phyloP scores from a whole-genome alignment of 106 monocot species.

The Dendrobium catenatum region DNA sequence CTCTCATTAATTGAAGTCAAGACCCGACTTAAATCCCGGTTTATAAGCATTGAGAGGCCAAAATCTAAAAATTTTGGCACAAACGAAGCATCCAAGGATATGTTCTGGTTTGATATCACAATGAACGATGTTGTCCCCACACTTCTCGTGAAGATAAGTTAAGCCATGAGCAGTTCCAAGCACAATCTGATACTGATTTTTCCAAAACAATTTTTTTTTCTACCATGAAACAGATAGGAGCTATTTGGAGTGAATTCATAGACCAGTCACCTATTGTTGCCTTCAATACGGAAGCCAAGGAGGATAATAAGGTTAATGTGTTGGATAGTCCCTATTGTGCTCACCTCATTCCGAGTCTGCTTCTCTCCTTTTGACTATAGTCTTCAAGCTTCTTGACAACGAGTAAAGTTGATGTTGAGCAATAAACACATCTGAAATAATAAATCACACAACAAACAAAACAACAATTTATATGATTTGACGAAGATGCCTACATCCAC shows the following conservation, averaged over 20 bases:
- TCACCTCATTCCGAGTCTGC: slow-evolving; percentile 42
- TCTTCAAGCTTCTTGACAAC: slow-evolving; percentile 43
- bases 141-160: slow-evolving; percentile 38
- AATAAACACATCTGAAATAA: neutral
- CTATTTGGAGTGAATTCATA: slow-evolving; percentile 46
- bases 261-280: slow-evolving; percentile 21
- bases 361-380: slow-evolving; percentile 35
- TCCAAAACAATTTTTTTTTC: slow-evolving; percentile 16
- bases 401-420: slow-evolving; percentile 9
- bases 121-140: slow-evolving; percentile 4
- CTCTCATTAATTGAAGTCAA: slow-evolving; percentile 9
- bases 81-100: slow-evolving; percentile 10
- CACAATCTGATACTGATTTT: slow-evolving; percentile 17
- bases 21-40: neutral
- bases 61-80: slow-evolving; percentile 6
- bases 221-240: slow-evolving; percentile 24
- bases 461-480: neutral
- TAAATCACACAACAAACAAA: no score
- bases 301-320: slow-evolving; percentile 42
- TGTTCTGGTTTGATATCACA: no score
- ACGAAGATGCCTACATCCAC: neutral
- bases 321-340: slow-evolving; percentile 37
- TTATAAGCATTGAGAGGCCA: neutral
- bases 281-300: slow-evolving; percentile 34
- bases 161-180: slow-evolving; percentile 37